These are phyloP conservation scores for Sutorius australiensis DNA, from an alignment of 768 basidiomycete genomes.

Conservation along the genomic window DNA sequence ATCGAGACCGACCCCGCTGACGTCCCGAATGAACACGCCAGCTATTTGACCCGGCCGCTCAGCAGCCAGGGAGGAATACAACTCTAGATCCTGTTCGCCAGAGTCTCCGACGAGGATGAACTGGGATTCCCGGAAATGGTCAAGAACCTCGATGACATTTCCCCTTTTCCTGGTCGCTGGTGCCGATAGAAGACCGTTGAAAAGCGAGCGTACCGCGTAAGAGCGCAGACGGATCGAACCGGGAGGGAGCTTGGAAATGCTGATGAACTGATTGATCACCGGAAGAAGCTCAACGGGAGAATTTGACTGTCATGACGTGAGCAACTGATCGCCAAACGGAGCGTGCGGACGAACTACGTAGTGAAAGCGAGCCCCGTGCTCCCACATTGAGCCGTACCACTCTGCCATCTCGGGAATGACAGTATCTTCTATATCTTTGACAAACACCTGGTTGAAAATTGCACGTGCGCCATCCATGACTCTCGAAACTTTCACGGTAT, in stretches of 20 bases:
- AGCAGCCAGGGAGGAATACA: slow-evolving; percentile 74
- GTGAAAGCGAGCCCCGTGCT: slow-evolving; percentile 72
- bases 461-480: slow-evolving; percentile 76
- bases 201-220: slow-evolving; percentile 78
- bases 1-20: slow-evolving; percentile 42
- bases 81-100: slow-evolving; percentile 93
- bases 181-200: slow-evolving; percentile 78
- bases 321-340: not conserved
- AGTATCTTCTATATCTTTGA: slow-evolving; percentile 74
- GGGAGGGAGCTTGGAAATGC: slow-evolving; percentile 61
- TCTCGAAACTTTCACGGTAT: slow-evolving; percentile 70
- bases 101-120: slow-evolving; percentile 91
- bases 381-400: slow-evolving; percentile 71
- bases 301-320: slow-evolving; percentile 61
- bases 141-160: slow-evolving; percentile 73
- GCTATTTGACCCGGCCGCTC: slow-evolving; percentile 68
- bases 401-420: slow-evolving; percentile 80
- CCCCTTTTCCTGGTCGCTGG: slow-evolving; percentile 80
- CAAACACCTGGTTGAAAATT: slow-evolving; percentile 90
- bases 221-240: slow-evolving; percentile 81
- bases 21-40: slow-evolving; percentile 83
- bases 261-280: slow-evolving; percentile 71
- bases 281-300: slow-evolving; percentile 83
- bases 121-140: slow-evolving; percentile 64
- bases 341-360: slow-evolving; percentile 66